These are phyloP conservation scores for Tillandsia fasciculata DNA, from an alignment of 176 grass and related monocot genomes.

Conservation along the genomic window DNA sequence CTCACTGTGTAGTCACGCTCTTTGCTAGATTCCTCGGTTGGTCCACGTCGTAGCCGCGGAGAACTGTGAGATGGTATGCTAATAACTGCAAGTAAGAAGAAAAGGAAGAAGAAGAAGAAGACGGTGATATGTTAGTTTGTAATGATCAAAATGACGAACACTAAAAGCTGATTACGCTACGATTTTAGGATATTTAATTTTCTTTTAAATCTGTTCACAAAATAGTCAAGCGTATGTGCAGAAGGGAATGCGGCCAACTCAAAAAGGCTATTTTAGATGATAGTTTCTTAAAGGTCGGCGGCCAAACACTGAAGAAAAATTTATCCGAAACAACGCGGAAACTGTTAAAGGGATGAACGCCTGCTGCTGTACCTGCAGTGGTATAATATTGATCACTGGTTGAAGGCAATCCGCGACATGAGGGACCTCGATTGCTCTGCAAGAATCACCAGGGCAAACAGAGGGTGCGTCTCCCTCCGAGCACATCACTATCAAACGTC, in stretches of 20 bases:
- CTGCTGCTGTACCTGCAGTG: slow-evolving; percentile 13
- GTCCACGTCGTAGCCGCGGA: slow-evolving; percentile 38
- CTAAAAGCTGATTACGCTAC: too few species aligned
- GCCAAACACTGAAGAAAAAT: neutral
- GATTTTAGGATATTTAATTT: too few species aligned
- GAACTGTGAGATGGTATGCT: slow-evolving; percentile 47
- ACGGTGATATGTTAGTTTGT: neutral
- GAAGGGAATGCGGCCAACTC: too few species aligned
- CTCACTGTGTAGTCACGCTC: slow-evolving; percentile 42
- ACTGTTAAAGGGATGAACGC: neutral
- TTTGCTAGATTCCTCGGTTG: slow-evolving; percentile 48
- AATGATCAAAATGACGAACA: neutral
- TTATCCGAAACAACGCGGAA: neutral
- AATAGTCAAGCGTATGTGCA: too few species aligned
- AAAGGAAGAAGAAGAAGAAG: neutral
- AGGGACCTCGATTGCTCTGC: slow-evolving; percentile 75
- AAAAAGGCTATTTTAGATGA: neutral
- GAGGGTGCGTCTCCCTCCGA: slow-evolving; percentile 45
- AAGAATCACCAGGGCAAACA: slow-evolving; percentile 43
- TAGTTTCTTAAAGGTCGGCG: neutral
- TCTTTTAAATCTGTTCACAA: too few species aligned
- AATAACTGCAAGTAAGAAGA: slow-evolving; percentile 21
- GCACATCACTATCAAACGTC: slow-evolving; percentile 76
- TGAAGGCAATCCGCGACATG: slow-evolving; percentile 64
- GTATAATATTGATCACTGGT: slow-evolving; percentile 83